phyloP scores from a whole-genome alignment of 495 filamentous ascomycete genomes.

The Tuber microsphaerosporum region DNA sequence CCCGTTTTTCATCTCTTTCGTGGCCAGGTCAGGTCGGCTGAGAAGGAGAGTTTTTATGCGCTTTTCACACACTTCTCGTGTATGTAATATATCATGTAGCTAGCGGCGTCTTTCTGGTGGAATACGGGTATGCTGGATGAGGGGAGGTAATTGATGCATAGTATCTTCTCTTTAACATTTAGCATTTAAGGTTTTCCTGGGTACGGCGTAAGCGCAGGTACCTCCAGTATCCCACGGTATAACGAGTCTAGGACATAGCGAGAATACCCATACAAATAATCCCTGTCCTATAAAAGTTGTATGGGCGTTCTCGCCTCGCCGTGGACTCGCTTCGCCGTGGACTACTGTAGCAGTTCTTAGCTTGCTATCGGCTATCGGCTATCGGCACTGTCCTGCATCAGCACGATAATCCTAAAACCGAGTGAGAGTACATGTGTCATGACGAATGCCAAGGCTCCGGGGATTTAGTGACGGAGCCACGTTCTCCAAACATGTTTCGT shows the following conservation, averaged over 20 bases:
- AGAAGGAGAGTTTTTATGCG: background rate
- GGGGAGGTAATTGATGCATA: background rate
- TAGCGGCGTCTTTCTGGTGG: background rate
- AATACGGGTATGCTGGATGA: background rate
- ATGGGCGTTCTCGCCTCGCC: no score
- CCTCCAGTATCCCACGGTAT: no score
- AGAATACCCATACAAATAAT: no score
- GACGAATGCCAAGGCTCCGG: background rate
- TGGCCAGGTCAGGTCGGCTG: background rate
- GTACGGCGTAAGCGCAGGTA: no score
- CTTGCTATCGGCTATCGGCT: background rate
- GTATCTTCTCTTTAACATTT: background rate
- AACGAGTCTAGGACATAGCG: no score
- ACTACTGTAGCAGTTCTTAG: background rate
- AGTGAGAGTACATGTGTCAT: background rate
- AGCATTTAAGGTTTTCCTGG: background rate
- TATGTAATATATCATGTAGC: constrained; percentile 4
- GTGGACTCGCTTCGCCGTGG: no score
- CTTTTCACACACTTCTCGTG: background rate
- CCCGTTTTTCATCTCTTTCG: background rate
- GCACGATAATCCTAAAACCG: background rate
- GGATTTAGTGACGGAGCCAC: background rate
- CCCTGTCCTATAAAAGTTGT: no score
- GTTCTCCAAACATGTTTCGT: background rate
- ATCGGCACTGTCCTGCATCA: background rate